Conservation (phyloP, 2,329 filamentous ascomycete species). For the Huntiella moniliformis region DNA sequence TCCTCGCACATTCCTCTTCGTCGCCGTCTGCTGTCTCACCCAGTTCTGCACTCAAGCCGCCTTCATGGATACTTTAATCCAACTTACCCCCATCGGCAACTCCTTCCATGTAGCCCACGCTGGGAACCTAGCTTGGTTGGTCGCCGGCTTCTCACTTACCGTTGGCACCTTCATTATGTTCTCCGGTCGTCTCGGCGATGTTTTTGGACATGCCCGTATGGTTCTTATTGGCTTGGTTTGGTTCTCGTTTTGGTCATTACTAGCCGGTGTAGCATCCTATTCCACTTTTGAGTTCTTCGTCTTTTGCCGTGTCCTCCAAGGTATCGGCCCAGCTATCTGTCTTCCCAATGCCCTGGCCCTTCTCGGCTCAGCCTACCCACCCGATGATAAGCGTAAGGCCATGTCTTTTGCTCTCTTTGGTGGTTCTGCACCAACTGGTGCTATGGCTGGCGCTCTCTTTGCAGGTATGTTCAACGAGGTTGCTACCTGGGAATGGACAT, state of each 20-base stretch:
- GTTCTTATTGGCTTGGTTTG: conserved; percentile 35
- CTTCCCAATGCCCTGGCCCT: conserved; percentile 47
- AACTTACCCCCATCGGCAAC: conserved; percentile 21
- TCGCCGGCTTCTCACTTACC: conserved; percentile 37
- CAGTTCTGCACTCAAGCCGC: conserved; percentile 24
- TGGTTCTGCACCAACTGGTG: conserved; percentile 27
- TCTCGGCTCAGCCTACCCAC: conserved; percentile 36
- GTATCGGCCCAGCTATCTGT: conserved; percentile 41
- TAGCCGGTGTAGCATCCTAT: conserved; percentile 24
- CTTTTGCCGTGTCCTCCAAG: conserved; percentile 32
- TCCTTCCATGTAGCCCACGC: conserved; percentile 24
- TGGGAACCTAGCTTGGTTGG: conserved; percentile 34
- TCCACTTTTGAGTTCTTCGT: conserved; percentile 25
- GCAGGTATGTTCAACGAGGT: conserved; percentile 22
- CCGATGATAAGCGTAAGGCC: conserved; percentile 34
- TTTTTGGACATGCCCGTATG: conserved; percentile 37
- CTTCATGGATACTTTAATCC: conserved; percentile 22
- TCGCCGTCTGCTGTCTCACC: conserved; percentile 26
- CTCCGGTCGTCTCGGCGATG: conserved; percentile 35
- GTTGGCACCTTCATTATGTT: conserved; percentile 39
- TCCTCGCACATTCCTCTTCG: conserved; percentile 20
- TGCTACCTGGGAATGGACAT: conserved; percentile 30
- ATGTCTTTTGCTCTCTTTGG: conserved; percentile 38
- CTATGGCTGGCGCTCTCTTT: conserved; percentile 24
- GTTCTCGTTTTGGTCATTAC: conserved; percentile 33